A percentile compares a stretch with the other conserved stretches of the same genome.
Conservation (phyloP, 345 rosid genomes). For the Citrus maxima region DNA sequence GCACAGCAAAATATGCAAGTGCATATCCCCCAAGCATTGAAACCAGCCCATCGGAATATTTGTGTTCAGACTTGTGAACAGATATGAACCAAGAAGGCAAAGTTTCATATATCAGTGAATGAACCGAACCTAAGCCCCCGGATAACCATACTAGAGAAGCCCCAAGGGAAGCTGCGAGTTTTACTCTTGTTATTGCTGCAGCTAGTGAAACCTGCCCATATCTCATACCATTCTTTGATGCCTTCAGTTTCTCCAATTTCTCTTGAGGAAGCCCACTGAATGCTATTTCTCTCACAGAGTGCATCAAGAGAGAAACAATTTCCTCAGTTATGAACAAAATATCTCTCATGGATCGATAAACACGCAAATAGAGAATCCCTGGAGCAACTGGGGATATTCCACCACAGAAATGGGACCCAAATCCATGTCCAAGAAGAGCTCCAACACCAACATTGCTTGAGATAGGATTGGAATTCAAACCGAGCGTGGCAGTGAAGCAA, state of each 20-base stretch:
- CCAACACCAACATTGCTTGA: constrained; percentile 80
- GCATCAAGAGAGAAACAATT: constrained; percentile 74
- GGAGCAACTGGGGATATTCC: constrained; percentile 94
- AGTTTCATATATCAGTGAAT: constrained; percentile 73
- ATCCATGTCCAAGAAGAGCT: constrained; percentile 94
- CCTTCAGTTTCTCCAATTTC: constrained; percentile 53
- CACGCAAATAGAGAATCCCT: constrained; percentile 79
- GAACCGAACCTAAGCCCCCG: constrained; percentile 73
- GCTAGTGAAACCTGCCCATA: constrained; percentile 76
- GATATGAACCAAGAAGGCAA: constrained; percentile 94
- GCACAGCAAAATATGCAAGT: constrained; percentile 74
- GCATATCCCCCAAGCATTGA: constrained; percentile 82
- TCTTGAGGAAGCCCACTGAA: constrained; percentile 49
- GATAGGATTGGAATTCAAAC: constrained; percentile 49
- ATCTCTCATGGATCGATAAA: constrained; percentile 73
- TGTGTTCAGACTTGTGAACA: constrained; percentile 49
- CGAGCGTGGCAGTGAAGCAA: constrained; percentile 85
- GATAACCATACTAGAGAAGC: constrained; percentile 90
- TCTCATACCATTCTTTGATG: constrained; percentile 52
- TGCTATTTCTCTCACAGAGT: constrained; percentile 73
- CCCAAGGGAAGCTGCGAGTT: constrained; percentile 85
- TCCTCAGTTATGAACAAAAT: constrained; percentile 69
- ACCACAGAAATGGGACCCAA: constrained; percentile 83
- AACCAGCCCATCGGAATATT: constrained; percentile 51
- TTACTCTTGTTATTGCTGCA: constrained; percentile 72